Evolutionary conservation across 257 asterid genomes (phyloP).

Genomic region (Nicotiana tabacum): DNA sequence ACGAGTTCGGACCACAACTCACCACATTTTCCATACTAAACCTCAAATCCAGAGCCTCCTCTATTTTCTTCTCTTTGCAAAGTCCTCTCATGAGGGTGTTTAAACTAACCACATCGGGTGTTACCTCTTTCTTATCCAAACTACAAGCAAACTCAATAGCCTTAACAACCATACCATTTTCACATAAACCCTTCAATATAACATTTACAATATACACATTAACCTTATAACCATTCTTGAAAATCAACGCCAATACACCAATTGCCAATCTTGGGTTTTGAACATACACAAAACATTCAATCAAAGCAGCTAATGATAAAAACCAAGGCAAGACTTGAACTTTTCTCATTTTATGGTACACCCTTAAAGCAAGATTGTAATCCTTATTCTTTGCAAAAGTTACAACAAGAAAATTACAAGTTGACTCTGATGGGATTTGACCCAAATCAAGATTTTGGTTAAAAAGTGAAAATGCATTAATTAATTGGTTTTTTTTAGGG

Average conservation of each 20-base stretch:
- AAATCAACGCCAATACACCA: conserved; percentile 43
- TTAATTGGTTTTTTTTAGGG: conserved; percentile 28
- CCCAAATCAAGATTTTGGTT: conserved; percentile 37
- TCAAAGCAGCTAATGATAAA: conserved; percentile 44
- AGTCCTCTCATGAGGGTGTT: conserved; percentile 61
- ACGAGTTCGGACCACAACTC: conserved; percentile 29
- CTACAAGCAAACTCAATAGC: conserved; percentile 42
- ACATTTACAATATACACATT: conserved; percentile 42
- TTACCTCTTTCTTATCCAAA: conserved; percentile 31
- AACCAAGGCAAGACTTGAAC: conserved; percentile 31
- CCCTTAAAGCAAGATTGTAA: conserved; percentile 32
- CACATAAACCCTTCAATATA: conserved; percentile 52
- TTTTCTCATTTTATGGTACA: conserved; percentile 36
- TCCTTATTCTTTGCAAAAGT: conserved; percentile 52
- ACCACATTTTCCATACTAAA: conserved; percentile 47
- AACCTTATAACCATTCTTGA: conserved; percentile 46
- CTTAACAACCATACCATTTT: conserved; percentile 34
- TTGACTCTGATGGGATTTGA: conserved; percentile 33
- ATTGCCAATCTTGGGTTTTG: conserved; percentile 35
- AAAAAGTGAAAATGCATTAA: conserved; percentile 26
- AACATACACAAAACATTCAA: conserved; percentile 47
- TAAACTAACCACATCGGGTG: conserved; percentile 45
- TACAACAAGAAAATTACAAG: conserved; percentile 39
- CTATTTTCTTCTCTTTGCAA: conserved; percentile 45
- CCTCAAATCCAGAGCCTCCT: conserved; percentile 45